These are phyloP conservation scores for Cladosporium sp. DNA, from an alignment of 2,329 filamentous ascomycete genomes.

Conservation along the genomic window DNA sequence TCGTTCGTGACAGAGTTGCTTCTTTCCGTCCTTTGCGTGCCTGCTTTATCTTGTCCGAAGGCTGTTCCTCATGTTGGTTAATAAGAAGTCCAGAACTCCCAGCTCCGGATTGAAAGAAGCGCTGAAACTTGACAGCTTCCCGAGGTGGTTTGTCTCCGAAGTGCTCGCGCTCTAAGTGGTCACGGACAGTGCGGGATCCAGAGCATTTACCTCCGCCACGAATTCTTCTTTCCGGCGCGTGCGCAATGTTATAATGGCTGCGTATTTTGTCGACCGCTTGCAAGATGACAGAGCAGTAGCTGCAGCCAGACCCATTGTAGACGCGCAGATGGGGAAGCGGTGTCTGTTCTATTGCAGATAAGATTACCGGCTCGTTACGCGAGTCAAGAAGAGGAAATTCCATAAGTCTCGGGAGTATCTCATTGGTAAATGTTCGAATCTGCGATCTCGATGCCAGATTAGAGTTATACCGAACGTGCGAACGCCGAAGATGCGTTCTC, in stretches of 20 bases:
- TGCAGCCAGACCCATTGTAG: neutral
- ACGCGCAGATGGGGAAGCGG: neutral
- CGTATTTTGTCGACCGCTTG: neutral
- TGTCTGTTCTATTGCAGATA: neutral
- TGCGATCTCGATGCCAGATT: neutral
- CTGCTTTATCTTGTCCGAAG: constrained; percentile 1
- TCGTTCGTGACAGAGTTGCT: neutral
- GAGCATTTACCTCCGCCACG: neutral
- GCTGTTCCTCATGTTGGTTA: neutral
- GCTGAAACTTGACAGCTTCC: neutral
- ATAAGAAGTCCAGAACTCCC: neutral
- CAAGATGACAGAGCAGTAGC: neutral
- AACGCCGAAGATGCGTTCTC: neutral
- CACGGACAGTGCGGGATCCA: neutral
- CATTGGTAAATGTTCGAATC: neutral
- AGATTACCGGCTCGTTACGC: neutral
- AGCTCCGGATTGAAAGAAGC: neutral
- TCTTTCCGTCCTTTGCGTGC: neutral
- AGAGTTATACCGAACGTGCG: neutral
- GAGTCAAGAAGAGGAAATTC: neutral
- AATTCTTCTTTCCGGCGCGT: neutral
- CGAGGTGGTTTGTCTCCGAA: neutral
- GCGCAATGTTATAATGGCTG: neutral
- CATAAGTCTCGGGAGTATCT: neutral
- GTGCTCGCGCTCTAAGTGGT: neutral